These are phyloP conservation scores for Stellera chamaejasme DNA, from an alignment of 345 rosid species.

Conservation along the genomic window DNA sequence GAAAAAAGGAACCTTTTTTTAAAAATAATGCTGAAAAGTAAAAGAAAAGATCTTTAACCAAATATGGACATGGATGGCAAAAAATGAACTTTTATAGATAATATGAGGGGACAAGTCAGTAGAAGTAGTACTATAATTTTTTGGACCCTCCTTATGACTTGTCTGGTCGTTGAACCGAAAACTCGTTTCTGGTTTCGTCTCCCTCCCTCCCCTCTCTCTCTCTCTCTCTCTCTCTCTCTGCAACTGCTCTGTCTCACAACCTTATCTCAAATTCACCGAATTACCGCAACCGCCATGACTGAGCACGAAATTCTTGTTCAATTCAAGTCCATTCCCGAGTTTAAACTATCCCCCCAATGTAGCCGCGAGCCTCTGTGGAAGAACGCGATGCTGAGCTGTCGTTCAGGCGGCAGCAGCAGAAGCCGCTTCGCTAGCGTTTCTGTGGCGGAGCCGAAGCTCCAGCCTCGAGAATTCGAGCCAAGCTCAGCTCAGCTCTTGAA, in stretches of 20 bases:
- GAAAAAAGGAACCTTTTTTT: too few species aligned
- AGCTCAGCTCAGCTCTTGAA: conserved; percentile 55
- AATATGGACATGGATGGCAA: too few species aligned
- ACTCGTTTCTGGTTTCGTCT: too few species aligned
- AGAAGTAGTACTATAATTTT: too few species aligned
- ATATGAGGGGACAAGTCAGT: too few species aligned
- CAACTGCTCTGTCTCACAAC: conserved; percentile 1
- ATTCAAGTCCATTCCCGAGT: conserved; percentile 23
- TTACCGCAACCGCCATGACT: conserved; percentile 19
- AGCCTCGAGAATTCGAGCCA: conserved; percentile 42
- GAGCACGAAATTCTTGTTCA: conserved; percentile 23
- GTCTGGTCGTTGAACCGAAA: too few species aligned
- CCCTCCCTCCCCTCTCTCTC: neutral
- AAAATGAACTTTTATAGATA: too few species aligned
- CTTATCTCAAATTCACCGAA: conserved; percentile 1
- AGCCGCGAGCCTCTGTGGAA: conserved; percentile 16
- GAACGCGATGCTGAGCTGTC: conserved; percentile 11
- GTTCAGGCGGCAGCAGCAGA: conserved; percentile 8
- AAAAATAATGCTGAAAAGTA: too few species aligned
- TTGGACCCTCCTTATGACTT: too few species aligned
- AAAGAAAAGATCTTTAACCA: too few species aligned
- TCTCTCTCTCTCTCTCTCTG: neutral
- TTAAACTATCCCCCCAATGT: conserved; percentile 12
- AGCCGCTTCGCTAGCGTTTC: conserved; percentile 52
- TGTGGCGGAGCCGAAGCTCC: conserved; percentile 30